Evolutionary conservation across 2,329 filamentous ascomycete species (phyloP).

Genomic region (Chrysosphaeria jannelii): DNA sequence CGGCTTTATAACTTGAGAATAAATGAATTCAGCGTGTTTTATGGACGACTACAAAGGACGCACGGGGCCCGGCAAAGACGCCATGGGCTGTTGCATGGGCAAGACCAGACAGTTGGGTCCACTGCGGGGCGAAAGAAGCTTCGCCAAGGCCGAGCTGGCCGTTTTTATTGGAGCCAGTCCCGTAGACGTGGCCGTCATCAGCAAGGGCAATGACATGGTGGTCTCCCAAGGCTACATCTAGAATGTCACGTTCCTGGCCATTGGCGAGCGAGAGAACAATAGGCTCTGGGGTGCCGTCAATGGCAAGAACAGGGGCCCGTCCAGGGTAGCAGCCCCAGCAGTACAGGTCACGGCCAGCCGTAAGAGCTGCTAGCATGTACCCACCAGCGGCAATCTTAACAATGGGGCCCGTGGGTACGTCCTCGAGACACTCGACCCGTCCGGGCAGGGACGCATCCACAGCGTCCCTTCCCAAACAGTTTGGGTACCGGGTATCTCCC

Average conservation of each 20-base stretch:
- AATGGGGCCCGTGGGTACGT: slow-evolving; percentile 20
- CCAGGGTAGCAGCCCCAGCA: slow-evolving; percentile 22
- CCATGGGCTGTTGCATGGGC: slow-evolving; percentile 7
- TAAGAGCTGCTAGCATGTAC: slow-evolving; percentile 26
- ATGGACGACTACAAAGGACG: slow-evolving; percentile 15
- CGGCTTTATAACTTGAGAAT: slow-evolving; percentile 94
- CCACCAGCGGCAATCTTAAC: slow-evolving; percentile 23
- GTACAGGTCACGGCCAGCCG: slow-evolving; percentile 25
- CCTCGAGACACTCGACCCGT: slow-evolving; percentile 16
- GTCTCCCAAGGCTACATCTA: slow-evolving; percentile 25
- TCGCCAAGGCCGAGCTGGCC: slow-evolving; percentile 24
- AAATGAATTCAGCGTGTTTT: too few relatives aligned
- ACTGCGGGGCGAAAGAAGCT: slow-evolving; percentile 1
- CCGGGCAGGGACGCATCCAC: slow-evolving; percentile 17
- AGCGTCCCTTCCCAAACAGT: slow-evolving; percentile 20
- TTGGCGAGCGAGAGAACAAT: slow-evolving; percentile 16
- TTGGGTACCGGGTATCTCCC: slow-evolving; percentile 26
- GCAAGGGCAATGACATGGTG: slow-evolving; percentile 26
- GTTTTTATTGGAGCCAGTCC: slow-evolving; percentile 23
- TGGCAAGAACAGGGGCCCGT: slow-evolving; percentile 1
- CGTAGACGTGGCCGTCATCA: slow-evolving; percentile 17
- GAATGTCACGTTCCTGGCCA: slow-evolving; percentile 17
- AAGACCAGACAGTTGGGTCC: slow-evolving; percentile 12
- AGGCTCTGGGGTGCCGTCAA: slow-evolving; percentile 11
- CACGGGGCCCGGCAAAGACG: slow-evolving; percentile 18